phyloP scores from a whole-genome alignment of 1,284 basidiomycete species.

The Tranzscheliella williamsii region DNA sequence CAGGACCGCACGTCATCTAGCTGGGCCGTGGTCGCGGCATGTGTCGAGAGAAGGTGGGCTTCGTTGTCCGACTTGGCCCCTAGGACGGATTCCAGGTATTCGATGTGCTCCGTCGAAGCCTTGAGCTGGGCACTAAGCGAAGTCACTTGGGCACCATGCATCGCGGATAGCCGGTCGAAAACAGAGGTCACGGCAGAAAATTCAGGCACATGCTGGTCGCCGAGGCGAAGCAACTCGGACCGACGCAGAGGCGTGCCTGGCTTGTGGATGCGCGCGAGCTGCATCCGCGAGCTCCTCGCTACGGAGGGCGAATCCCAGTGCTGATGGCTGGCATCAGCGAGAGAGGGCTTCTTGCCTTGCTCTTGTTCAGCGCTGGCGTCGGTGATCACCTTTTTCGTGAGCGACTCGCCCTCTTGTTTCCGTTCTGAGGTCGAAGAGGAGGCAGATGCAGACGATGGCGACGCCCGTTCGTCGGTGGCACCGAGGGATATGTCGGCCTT shows the following conservation, averaged over 20 bases:
- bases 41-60: neutral
- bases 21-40: neutral
- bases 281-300: too few relatives aligned
- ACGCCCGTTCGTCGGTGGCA: too few relatives aligned
- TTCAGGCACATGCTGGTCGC: neutral
- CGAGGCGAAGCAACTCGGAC: too few relatives aligned
- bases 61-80: too few relatives aligned
- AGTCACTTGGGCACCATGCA: neutral
- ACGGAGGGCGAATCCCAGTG: too few relatives aligned
- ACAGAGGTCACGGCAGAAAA: neutral
- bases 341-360: too few relatives aligned
- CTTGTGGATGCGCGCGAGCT: too few relatives aligned
- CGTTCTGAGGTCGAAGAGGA: neutral
- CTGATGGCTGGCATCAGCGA: too few relatives aligned
- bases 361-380: too few relatives aligned
- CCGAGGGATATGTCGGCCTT: too few relatives aligned
- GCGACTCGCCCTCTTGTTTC: neutral
- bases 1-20: slow-evolving; percentile 4
- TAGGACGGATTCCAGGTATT: too few relatives aligned
- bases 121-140: neutral
- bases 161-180: neutral
- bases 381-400: neutral
- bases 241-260: too few relatives aligned
- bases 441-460: neutral
- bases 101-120: neutral